Evolutionary conservation across 2,329 filamentous ascomycete species (phyloP), one percentile per base, ranked within the genome.

Genomic region (Epichloe coenophiala): DNA sequence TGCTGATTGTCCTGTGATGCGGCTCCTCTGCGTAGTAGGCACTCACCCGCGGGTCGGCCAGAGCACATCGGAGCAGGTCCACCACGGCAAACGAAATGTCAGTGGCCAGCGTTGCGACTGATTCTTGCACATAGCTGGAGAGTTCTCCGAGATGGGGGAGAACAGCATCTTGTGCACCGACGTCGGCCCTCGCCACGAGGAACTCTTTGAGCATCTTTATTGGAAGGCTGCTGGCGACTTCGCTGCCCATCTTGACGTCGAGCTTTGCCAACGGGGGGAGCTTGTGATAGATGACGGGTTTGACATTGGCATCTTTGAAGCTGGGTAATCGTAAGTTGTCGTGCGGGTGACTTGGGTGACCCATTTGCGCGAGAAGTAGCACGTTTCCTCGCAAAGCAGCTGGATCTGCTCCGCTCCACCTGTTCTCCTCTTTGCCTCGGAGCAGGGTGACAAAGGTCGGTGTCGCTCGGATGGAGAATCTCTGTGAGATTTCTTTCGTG

Each of bases 361-460:
- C 84, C 74, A 87, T 86, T 54, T 88, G 77, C 1, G 90, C 70
- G 3, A 96, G 71, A 44, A 90, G 72, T 35, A 81, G 78, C 12
- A 95, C 74, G 53, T 89, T 93, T 15, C 77, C 77, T 48, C 79
- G 77, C 13, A 97, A 72, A 15, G 80, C 73, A 12, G 74, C 72
- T 3, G 79, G 75, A 60, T 90, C 83, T 1, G 86, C 87, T 1
- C 89, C 89, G 47, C 75, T 77, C 90, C 90, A 97, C 57, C 84
- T 77, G 54, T 88, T 83, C 46, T 87, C 78, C 61, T 91, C 80
- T 53, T 83, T 68, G 2, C 89, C 88, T 48, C 77, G 83, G 7
- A 91, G 68, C 61, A 90, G 94, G 0, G 88, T 91, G 60, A 93
- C 79, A 61, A 97, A 95, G 0, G 90, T 95, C 1, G 91, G 91